Evolutionary conservation across 352 stramenopile genomes (phyloP), one percentile per base, ranked within the genome.

Genomic region (Sclerospora graminicola): DNA sequence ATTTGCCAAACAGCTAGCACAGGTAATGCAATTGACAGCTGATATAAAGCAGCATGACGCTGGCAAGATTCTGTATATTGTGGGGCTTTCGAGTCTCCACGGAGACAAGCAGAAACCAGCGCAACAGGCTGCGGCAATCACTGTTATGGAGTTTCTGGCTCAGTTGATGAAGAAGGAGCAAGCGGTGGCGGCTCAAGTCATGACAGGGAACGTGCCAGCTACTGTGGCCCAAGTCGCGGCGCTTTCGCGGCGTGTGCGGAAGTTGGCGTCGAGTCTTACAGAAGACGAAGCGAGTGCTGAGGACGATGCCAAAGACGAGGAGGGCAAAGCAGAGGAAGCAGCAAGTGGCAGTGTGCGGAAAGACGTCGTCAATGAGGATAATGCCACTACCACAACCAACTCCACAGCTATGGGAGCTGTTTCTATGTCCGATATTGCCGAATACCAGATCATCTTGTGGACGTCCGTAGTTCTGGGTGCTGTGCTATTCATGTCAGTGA

Each of bases 391-490:
- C 23, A 37, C 32, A 5, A 30, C 38, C 27, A 73, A 69, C 44
- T 32, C 31, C 4, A 71, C 60, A 8, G 46, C 38, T 16, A 15
- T 27, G n/a, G 65, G 54, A 19, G 45, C 58, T 9, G 26, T 80
- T 9, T 69, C 55, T 14, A 63, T 87, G 34, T 48, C 69, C 8
- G 74, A 84, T 23, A 88, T 91, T 47, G 68, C 63, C 8, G 62
- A 84, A 55, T 89, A 70, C 51, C 79, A 89, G 63, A 85, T 92
- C 50, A 76, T 84, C 54, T 50, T 92, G 24, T 92, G 80, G 80
- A 89, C 72, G 27, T 79, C 71, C 9, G 62, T 92, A 28, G 30
- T 79, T 20, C 53, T 92, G 11, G 73, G 48, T 18, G 49, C 56
- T 6, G 41, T 83, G 41, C 45, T 80, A 35, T 16, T 35, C 5